Base-by-base conservation (phyloP, 2,329 filamentous ascomycete species). In the Cadophora sp. region DNA sequence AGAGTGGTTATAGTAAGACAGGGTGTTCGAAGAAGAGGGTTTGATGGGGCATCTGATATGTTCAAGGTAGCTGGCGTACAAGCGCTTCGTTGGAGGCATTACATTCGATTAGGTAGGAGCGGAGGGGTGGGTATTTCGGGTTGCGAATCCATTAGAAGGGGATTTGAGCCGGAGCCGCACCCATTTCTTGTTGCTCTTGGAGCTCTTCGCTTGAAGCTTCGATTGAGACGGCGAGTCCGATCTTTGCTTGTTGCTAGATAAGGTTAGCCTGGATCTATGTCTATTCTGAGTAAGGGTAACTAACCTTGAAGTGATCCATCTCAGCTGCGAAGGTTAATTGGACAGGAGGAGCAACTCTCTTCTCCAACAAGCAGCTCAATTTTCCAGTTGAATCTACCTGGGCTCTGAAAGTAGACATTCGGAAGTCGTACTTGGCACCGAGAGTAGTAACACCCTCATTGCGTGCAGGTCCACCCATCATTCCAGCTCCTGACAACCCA, bases 361-460 rank as follows among this genome's bases (percentile, higher is more conserved):
- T 98, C 86, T 99, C 96, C 73, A 98, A 83, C 76, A 97, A 83
- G 78, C 93, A 96, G 81, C 91, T 93, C 69, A 99, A 86, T 84
- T 97, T 97, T 79, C 96, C 96, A 79, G 93, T 90, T 76, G 94
- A 96, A 82, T 99, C 96, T 75, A 98, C 87, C 83, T 99, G 96
- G 53, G 95, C 96, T 72, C 95, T 90, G 89, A 97, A 97, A 60
- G 93, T 96, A 64, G 93, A 96, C 83, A 94, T 92, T 78, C 93
- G 89, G 88, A 99, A 99, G 80, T 97, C 95, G 82, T 99, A 99
- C 83, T 99, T 99, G 79, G 94, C 93, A 76, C 95, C 96, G 75
- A 98, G 87, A 64, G 94, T 93, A 63, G 96, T 94, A 69, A 93
- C 87, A 65, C 96, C 96, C 80, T 99, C 94, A 81, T 94, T 95